Conservation (phyloP, 129 eudicot species). For the Ambrosia artemisiifolia region DNA sequence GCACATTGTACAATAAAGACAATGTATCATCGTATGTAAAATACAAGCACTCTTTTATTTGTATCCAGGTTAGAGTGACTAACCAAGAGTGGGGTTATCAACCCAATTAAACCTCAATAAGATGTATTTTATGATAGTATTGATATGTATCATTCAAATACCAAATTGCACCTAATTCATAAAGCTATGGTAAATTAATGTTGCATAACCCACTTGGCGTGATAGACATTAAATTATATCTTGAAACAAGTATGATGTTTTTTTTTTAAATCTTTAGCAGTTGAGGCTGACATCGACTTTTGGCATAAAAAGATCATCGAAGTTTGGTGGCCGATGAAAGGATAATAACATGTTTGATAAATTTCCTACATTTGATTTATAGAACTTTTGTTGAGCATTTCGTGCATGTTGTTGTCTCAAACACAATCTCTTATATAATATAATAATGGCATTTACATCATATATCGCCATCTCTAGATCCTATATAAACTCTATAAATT, state of each 20-base stretch:
- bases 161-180: neutral
- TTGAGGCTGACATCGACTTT: neutral
- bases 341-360: neutral
- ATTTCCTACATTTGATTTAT: neutral
- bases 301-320: neutral
- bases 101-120: too few species aligned
- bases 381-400: neutral
- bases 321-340: neutral
- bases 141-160: too few species aligned
- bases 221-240: neutral
- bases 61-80: too few species aligned
- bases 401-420: conserved; percentile 10
- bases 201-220: neutral
- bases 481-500: too few species aligned
- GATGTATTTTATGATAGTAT: too few species aligned
- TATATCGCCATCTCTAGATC: neutral
- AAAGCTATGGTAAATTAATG: neutral
- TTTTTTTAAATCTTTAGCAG: neutral
- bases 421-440: conserved; percentile 9
- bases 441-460: neutral
- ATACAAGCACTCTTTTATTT: too few species aligned
- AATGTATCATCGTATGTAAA: too few species aligned
- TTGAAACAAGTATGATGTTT: neutral
- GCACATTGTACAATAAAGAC: too few species aligned
- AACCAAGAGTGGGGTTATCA: too few species aligned